A percentile compares a stretch with the other conserved stretches of the same genome.
These are phyloP conservation scores for Xenoacremonium recifei DNA, from an alignment of 2,329 filamentous ascomycete species.

Conservation along the genomic window DNA sequence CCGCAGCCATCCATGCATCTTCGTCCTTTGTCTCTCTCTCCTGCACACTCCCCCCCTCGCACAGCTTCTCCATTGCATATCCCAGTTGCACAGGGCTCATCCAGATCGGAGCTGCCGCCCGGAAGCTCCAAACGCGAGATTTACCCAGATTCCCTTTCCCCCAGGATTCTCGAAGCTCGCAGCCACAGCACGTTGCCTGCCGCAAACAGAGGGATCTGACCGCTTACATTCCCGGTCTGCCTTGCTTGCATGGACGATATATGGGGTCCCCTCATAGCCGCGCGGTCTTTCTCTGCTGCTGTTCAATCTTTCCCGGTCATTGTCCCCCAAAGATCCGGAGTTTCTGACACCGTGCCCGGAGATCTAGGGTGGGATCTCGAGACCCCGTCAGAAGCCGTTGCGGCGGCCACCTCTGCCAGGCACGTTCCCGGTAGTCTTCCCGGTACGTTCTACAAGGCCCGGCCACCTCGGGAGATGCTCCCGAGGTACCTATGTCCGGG, in stretches of 20 bases:
- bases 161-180: constrained; percentile 11
- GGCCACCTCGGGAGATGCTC: background rate
- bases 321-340: too few species aligned
- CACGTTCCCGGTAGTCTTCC: background rate
- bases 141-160: constrained; percentile 15
- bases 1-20: too few species aligned
- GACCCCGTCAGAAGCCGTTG: background rate
- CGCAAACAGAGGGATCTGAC: background rate
- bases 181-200: constrained; percentile 4
- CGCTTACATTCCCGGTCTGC: background rate
- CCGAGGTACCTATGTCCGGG: background rate
- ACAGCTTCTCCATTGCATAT: too few species aligned
- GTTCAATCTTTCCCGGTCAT: too few species aligned
- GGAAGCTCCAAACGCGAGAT: constrained; percentile 1
- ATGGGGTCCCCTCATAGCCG: background rate
- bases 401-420: background rate
- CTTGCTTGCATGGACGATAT: background rate
- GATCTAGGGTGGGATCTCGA: background rate
- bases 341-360: too few species aligned
- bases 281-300: background rate
- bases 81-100: too few species aligned
- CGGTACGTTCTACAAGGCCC: background rate
- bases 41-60: too few species aligned
- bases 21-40: too few species aligned
- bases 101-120: constrained; percentile 19